A percentile compares a stretch with the other conserved stretches of the same genome.
Conservation (phyloP, 345 rosid genomes). For the Hibiscus trionum region DNA sequence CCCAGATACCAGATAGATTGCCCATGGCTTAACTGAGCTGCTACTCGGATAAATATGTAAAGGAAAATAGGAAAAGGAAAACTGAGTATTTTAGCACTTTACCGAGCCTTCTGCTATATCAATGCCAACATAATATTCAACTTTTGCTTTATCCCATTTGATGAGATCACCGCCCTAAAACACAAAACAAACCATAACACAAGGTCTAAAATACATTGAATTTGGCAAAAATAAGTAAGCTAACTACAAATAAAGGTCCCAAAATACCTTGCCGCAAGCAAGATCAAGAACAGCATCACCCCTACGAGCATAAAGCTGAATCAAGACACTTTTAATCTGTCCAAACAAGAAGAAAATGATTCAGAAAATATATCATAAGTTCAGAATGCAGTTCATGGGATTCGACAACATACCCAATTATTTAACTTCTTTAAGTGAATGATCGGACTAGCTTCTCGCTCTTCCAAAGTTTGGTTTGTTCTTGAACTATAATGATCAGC, state of each 20-base stretch:
- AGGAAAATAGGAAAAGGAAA: neutral
- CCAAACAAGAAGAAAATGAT: slow-evolving; percentile 2
- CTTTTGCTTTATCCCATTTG: slow-evolving; percentile 93
- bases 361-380: slow-evolving; percentile 4
- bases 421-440: slow-evolving; percentile 93
- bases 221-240: neutral
- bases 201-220: neutral
- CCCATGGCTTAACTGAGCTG: neutral
- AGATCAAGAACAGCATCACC: slow-evolving; percentile 84
- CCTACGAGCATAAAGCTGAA: slow-evolving; percentile 78
- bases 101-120: slow-evolving; percentile 99
- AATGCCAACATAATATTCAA: slow-evolving; percentile 90
- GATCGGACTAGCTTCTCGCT: slow-evolving; percentile 96
- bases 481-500: slow-evolving; percentile 95
- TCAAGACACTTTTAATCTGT: slow-evolving; percentile 95
- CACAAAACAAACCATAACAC: neutral
- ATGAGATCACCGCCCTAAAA: slow-evolving; percentile 94
- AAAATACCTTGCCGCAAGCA: slow-evolving; percentile 89
- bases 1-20: neutral
- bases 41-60: neutral
- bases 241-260: neutral
- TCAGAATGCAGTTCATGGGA: slow-evolving; percentile 8
- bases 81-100: slow-evolving; percentile 14
- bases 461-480: slow-evolving; percentile 92
- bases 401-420: slow-evolving; percentile 61